Conservation (phyloP, 2,329 filamentous ascomycete genomes). For the Fusarium sp. region DNA sequence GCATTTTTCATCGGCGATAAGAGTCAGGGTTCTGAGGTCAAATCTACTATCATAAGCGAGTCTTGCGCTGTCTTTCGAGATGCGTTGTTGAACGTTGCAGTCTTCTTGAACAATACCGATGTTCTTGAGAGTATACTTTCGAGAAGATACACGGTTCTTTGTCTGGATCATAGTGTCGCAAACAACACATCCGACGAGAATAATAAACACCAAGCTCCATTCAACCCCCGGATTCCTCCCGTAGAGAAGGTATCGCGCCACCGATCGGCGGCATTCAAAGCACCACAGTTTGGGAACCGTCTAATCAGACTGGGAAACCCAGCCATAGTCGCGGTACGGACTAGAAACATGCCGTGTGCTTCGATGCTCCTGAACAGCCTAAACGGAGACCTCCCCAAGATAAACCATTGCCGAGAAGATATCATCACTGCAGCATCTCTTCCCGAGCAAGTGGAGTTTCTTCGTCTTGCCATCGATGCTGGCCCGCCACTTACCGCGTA, state of each 20-base stretch:
- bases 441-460: neutral
- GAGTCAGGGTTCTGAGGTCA: rapidly evolving
- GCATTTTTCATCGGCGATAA: neutral
- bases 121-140: neutral
- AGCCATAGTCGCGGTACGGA: neutral
- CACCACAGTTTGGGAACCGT: neutral
- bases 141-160: neutral
- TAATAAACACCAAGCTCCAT: neutral
- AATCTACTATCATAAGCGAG: neutral
- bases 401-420: neutral
- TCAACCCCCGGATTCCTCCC: neutral
- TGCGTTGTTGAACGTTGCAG: neutral
- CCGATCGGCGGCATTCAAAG: neutral
- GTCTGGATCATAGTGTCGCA: neutral
- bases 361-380: neutral
- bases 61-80: neutral
- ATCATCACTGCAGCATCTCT: neutral
- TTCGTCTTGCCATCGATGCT: neutral
- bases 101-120: neutral
- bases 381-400: neutral
- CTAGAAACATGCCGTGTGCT: neutral
- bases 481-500: neutral
- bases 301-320: slow-evolving; percentile 6
- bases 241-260: too few species aligned
- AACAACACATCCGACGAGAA: rapidly evolving